These are phyloP conservation scores for Fusarium sarcochroum DNA, from an alignment of 2,329 filamentous ascomycete species.

Conservation along the genomic window DNA sequence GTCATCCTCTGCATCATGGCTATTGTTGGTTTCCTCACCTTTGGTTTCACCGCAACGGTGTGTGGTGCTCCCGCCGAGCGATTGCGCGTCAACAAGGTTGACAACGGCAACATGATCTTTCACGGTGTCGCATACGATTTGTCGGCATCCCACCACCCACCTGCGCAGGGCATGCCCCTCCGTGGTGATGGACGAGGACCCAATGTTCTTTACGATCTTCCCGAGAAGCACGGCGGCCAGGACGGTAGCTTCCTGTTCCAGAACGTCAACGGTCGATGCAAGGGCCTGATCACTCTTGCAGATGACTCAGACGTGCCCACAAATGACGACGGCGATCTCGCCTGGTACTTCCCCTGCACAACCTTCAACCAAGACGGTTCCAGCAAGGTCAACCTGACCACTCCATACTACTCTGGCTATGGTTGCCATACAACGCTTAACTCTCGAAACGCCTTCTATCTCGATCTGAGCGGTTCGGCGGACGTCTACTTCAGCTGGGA, in stretches of 20 bases:
- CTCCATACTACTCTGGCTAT: conserved; percentile 85
- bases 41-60: conserved; percentile 92
- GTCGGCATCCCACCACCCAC: conserved; percentile 80
- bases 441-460: conserved; percentile 82
- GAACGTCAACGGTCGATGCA: conserved; percentile 97
- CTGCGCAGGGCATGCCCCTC: conserved; percentile 81
- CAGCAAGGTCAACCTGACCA: conserved; percentile 78
- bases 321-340: conserved; percentile 79
- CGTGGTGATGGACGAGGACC: conserved; percentile 64
- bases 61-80: conserved; percentile 81
- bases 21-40: conserved; percentile 94
- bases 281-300: conserved; percentile 84
- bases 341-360: conserved; percentile 97
- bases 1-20: conserved; percentile 90
- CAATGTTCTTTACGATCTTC: conserved; percentile 91
- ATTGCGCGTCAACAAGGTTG: conserved; percentile 86
- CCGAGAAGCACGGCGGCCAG: conserved; percentile 84
- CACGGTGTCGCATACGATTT: conserved; percentile 93
- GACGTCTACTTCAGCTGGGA: conserved; percentile 98
- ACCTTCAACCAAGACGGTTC: conserved; percentile 96
- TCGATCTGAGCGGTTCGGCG: conserved; percentile 74
- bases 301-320: conserved; percentile 83
- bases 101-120: conserved; percentile 91
- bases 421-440: conserved; percentile 84
- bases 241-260: conserved; percentile 98